Percentiles rank a stretch among this genome's conserved stretches.
These are phyloP conservation scores for Leptographium radiaticola DNA, from an alignment of 2,329 filamentous ascomycete genomes.

Conservation along the genomic window DNA sequence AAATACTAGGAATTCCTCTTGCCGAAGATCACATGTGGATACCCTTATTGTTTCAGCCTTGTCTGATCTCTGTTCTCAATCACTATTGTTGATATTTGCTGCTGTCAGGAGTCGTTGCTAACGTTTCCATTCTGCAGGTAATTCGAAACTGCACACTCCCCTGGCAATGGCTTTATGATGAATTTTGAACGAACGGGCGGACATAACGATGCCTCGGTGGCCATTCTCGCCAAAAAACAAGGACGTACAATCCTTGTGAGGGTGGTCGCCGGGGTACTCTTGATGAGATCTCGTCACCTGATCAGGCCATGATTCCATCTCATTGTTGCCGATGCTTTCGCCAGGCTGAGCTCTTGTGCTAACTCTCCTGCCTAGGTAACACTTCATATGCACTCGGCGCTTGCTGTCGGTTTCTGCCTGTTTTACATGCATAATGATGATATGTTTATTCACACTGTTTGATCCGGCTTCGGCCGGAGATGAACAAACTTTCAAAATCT, in stretches of 20 bases:
- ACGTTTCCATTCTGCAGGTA: slow-evolving; percentile 11
- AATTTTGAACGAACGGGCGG: slow-evolving; percentile 59
- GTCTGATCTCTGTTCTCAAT: slow-evolving; percentile 38
- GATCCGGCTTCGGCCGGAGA: slow-evolving; percentile 33
- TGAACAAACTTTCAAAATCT: slow-evolving; percentile 42
- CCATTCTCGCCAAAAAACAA: slow-evolving; percentile 37
- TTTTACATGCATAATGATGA: slow-evolving; percentile 30
- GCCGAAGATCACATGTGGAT: slow-evolving; percentile 53
- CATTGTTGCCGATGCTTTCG: not conserved
- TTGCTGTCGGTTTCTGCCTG: slow-evolving; percentile 2
- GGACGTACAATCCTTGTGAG: slow-evolving; percentile 51
- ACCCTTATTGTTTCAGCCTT: slow-evolving; percentile 49
- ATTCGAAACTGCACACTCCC: slow-evolving; percentile 16
- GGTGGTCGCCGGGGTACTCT: slow-evolving; percentile 35
- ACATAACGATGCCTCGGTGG: slow-evolving; percentile 45
- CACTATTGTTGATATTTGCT: slow-evolving; percentile 7
- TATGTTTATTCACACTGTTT: slow-evolving; percentile 48
- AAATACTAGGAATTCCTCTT: slow-evolving; percentile 55
- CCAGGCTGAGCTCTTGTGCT: slow-evolving; percentile 7
- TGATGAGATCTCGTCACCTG: slow-evolving; percentile 57
- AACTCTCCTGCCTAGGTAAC: slow-evolving; percentile 18
- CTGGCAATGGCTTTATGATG: slow-evolving; percentile 33
- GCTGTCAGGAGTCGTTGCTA: slow-evolving; percentile 8
- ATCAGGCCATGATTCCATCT: slow-evolving; percentile 20
- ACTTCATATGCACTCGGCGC: not conserved